A percentile compares a stretch with the other conserved stretches of the same genome.
Conservation (phyloP, 2,329 filamentous ascomycete genomes). For the Leptographium procerum region DNA sequence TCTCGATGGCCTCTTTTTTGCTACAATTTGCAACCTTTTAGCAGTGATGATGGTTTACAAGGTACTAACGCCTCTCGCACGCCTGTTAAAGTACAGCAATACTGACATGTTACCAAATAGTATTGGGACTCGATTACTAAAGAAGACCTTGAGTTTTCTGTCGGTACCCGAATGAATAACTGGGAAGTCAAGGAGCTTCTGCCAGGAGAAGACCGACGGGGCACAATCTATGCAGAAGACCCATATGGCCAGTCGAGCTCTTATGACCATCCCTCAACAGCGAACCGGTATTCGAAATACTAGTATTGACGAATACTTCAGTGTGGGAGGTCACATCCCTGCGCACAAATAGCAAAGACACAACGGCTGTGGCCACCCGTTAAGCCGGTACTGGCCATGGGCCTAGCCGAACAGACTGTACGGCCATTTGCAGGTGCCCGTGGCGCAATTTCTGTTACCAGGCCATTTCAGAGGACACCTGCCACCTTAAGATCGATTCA, state of each 20-base stretch:
- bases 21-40: slow-evolving; percentile 84
- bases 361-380: neutral
- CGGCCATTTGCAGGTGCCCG: too few relatives aligned
- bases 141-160: slow-evolving; percentile 96
- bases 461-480: too few relatives aligned
- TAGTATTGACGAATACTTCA: slow-evolving; percentile 11
- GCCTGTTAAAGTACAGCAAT: neutral
- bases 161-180: slow-evolving; percentile 88
- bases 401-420: too few relatives aligned
- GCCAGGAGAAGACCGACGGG: slow-evolving; percentile 66
- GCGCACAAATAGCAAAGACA: neutral
- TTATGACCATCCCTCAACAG: slow-evolving; percentile 36
- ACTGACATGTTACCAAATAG: slow-evolving; percentile 30
- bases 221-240: slow-evolving; percentile 61
- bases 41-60: slow-evolving; percentile 99
- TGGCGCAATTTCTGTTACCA: too few relatives aligned
- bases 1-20: slow-evolving; percentile 86
- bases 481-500: too few relatives aligned
- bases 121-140: slow-evolving; percentile 99
- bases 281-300: slow-evolving; percentile 36
- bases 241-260: slow-evolving; percentile 45
- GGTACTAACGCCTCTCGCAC: slow-evolving; percentile 31
- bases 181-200: slow-evolving; percentile 96
- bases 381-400: too few relatives aligned
- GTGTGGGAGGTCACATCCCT: neutral